These are phyloP conservation scores for Yarrowia osloensis DNA, from an alignment of 805 yeast genomes.

Conservation along the genomic window DNA sequence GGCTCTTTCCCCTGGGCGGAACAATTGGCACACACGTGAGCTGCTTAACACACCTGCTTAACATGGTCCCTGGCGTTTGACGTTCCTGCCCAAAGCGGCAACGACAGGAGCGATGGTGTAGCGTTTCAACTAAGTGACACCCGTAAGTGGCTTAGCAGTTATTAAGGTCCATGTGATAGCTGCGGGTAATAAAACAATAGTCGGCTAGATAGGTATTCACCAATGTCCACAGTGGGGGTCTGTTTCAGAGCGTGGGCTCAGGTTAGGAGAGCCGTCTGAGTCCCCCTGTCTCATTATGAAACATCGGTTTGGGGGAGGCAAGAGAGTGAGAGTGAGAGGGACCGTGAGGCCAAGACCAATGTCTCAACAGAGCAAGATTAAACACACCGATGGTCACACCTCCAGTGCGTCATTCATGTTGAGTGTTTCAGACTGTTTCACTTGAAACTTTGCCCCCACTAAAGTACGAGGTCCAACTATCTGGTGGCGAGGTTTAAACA, in stretches of 20 bases:
- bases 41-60: neutral
- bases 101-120: too few species aligned
- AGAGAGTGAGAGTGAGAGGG: neutral
- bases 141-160: too few species aligned
- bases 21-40: neutral
- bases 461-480: conserved; percentile 14
- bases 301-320: neutral
- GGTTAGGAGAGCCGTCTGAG: neutral
- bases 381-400: conserved; percentile 18
- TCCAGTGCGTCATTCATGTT: conserved; percentile 18
- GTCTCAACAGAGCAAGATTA: conserved; percentile 8
- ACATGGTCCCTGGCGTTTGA: neutral
- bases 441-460: neutral
- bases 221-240: neutral
- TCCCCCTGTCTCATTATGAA: conserved; percentile 21
- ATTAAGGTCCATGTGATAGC: neutral
- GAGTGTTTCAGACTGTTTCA: conserved; percentile 21
- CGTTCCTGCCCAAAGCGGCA: neutral
- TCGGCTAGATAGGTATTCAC: neutral
- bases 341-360: neutral
- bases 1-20: neutral
- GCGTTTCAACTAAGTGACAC: neutral
- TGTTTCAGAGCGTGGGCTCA: neutral
- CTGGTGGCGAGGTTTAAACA: neutral
- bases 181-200: neutral